These are phyloP conservation scores for Aspergillaceae sp. DNA, from an alignment of 2,329 filamentous ascomycete genomes.

Conservation along the genomic window DNA sequence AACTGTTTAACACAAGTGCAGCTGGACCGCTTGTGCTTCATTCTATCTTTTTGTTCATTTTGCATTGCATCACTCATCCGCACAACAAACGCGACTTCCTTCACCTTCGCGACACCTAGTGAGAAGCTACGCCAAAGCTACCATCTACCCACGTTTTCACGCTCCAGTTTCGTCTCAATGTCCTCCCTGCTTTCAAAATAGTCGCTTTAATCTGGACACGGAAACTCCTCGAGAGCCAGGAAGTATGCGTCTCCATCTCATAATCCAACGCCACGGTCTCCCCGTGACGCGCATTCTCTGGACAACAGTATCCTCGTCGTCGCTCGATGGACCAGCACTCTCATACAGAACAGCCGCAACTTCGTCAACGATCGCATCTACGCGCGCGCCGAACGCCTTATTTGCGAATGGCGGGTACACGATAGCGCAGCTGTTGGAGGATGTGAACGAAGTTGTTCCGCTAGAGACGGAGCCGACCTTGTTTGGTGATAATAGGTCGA, in stretches of 20 bases:
- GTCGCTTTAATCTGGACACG: too few species aligned
- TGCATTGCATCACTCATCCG: not conserved
- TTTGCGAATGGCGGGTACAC: constrained; percentile 51
- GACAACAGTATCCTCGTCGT: constrained; percentile 46
- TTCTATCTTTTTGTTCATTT: too few species aligned
- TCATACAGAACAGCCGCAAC: constrained; percentile 16
- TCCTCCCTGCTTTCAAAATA: not conserved
- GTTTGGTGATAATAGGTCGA: constrained; percentile 21
- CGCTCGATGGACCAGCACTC: constrained; percentile 21
- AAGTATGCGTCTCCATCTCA: constrained; percentile 62
- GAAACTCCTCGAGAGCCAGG: not conserved
- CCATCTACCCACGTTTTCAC: not conserved
- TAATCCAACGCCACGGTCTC: constrained; percentile 63
- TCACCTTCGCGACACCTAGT: not conserved
- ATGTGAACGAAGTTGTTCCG: constrained; percentile 71
- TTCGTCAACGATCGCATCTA: constrained; percentile 27
- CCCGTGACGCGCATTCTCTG: constrained; percentile 66
- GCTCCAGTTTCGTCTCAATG: not conserved
- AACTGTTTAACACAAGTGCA: too few species aligned
- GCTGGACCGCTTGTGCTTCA: too few species aligned
- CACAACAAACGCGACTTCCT: not conserved
- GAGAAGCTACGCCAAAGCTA: not conserved
- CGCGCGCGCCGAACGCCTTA: constrained; percentile 26
- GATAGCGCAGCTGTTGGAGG: constrained; percentile 65
- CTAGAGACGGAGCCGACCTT: constrained; percentile 55